A percentile compares a stretch with the other conserved stretches of the same genome.
Evolutionary conservation across 495 filamentous ascomycete species (phyloP).

Genomic region (Aspergillus mulundensis): DNA sequence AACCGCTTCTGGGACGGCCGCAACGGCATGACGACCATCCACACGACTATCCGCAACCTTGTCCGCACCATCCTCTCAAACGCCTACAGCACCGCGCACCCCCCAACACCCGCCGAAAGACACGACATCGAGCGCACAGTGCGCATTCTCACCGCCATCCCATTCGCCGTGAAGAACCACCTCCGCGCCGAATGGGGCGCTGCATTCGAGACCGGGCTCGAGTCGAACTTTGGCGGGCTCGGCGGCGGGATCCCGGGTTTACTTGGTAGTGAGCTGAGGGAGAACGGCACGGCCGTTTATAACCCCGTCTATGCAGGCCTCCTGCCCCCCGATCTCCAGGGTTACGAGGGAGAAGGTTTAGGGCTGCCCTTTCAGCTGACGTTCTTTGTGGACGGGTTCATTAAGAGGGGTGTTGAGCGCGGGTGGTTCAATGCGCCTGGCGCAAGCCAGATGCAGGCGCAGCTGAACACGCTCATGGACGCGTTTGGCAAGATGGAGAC

Average conservation of each 20-base stretch:
- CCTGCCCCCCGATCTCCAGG: slow-evolving; percentile 54
- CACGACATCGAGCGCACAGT: slow-evolving; percentile 57
- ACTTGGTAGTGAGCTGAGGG: slow-evolving; percentile 38
- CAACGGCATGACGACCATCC: slow-evolving; percentile 53
- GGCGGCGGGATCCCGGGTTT: background rate
- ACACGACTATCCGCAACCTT: slow-evolving; percentile 60
- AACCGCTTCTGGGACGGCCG: slow-evolving; percentile 71
- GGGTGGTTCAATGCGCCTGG: slow-evolving; percentile 60
- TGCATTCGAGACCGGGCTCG: slow-evolving; percentile 22
- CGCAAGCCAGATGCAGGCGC: slow-evolving; percentile 57
- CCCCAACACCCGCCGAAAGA: slow-evolving; percentile 40
- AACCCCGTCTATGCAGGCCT: slow-evolving; percentile 59
- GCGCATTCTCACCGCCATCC: slow-evolving; percentile 62
- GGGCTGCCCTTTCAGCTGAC: slow-evolving; percentile 63
- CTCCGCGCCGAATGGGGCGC: slow-evolving; percentile 69
- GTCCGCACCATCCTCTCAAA: slow-evolving; percentile 53
- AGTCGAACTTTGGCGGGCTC: background rate
- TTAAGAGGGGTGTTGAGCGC: slow-evolving; percentile 56
- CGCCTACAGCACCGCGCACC: slow-evolving; percentile 30
- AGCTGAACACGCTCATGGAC: slow-evolving; percentile 58
- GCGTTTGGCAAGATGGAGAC: slow-evolving; percentile 74
- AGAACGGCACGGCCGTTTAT: slow-evolving; percentile 43
- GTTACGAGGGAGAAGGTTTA: slow-evolving; percentile 61
- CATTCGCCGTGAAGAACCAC: slow-evolving; percentile 74
- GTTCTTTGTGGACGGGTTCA: slow-evolving; percentile 65